Percentiles rank a stretch among this genome's conserved stretches.
These are phyloP conservation scores for Aspergillus carbonarius DNA, from an alignment of 2,329 filamentous ascomycete species.

Conservation along the genomic window DNA sequence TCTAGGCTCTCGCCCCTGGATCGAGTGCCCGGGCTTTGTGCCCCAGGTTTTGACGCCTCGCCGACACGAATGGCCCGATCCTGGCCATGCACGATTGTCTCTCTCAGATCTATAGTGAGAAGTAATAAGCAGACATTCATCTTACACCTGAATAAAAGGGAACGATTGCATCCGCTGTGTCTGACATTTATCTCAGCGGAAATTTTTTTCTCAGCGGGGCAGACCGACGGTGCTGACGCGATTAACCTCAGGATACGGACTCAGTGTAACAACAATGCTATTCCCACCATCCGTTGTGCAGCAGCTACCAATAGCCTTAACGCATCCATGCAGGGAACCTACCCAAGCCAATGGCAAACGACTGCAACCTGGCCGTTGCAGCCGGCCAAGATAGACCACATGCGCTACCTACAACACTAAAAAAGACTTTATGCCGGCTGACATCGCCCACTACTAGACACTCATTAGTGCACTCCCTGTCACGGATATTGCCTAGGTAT, in stretches of 20 bases:
- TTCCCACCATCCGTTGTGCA: background rate
- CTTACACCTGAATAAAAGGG: too few relatives aligned
- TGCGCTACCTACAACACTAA: background rate
- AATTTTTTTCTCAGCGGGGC: too few relatives aligned
- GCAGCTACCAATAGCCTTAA: background rate
- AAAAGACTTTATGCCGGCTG: background rate
- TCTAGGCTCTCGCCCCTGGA: background rate
- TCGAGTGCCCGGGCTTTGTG: background rate
- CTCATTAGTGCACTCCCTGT: background rate
- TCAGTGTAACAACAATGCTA: background rate
- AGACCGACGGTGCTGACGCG: too few relatives aligned
- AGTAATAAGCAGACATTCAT: background rate
- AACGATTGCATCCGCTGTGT: too few relatives aligned
- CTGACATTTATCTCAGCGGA: too few relatives aligned
- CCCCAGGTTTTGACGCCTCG: too few relatives aligned
- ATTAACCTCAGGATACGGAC: too few relatives aligned
- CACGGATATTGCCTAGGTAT: background rate
- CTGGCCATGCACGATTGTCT: background rate
- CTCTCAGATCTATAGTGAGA: background rate
- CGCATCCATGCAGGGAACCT: background rate
- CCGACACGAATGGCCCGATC: background rate
- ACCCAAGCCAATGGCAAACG: background rate
- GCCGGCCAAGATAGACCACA: background rate
- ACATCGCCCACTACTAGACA: background rate
- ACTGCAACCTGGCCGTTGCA: background rate